Conservation (phyloP, 2,329 filamentous ascomycete genomes). For the Colletotrichum chrysophilum region DNA sequence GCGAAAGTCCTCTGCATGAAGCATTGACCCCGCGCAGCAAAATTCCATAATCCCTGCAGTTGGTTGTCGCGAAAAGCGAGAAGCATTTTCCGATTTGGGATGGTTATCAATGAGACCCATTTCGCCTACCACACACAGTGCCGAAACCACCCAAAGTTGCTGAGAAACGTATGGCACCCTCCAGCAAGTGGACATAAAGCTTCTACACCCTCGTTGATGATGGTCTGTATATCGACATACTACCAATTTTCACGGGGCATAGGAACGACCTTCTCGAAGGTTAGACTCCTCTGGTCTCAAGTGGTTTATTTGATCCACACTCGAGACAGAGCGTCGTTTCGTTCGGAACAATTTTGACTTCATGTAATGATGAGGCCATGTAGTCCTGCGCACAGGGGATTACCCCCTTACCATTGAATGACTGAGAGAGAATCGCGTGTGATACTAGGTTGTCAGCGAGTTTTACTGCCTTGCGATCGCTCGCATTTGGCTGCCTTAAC, state of each 20-base stretch:
- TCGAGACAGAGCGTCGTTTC: not conserved
- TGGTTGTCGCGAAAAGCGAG: not conserved
- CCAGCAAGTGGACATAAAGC: not conserved
- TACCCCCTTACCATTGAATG: not conserved
- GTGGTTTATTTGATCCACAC: not conserved
- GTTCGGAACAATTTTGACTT: not conserved
- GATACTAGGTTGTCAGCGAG: not conserved
- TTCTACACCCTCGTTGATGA: not conserved
- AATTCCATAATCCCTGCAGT: not conserved
- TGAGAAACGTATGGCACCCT: not conserved
- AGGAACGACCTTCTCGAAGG: not conserved
- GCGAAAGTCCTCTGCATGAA: not conserved
- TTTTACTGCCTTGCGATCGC: not conserved
- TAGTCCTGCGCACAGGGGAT: not conserved
- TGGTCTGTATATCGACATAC: not conserved
- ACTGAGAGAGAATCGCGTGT: not conserved
- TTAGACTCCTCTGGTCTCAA: not conserved
- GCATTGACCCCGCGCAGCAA: not conserved
- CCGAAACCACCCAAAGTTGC: not conserved
- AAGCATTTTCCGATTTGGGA: not conserved
- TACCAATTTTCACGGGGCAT: not conserved
- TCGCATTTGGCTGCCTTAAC: not conserved
- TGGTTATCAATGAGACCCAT: not conserved
- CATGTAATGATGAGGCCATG: not conserved
- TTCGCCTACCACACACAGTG: accelerated